Conservation (phyloP, 768 basidiomycete species). For the Lyophyllum semitale region DNA sequence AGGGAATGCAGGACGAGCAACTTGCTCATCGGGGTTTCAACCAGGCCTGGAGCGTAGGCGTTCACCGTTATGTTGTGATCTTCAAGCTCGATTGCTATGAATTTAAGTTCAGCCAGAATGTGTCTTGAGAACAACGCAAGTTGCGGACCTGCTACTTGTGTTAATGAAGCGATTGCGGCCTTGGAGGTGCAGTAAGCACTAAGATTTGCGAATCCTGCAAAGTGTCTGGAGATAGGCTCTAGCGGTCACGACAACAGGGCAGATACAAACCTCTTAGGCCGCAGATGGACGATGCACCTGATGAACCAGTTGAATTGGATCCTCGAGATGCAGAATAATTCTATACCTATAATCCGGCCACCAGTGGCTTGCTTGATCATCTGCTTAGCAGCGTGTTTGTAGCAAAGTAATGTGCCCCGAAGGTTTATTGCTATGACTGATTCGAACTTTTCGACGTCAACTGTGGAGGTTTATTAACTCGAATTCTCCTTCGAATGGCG, state of each 20-base stretch:
- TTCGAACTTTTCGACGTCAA: constrained; percentile 13
- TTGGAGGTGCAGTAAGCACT: constrained; percentile 46
- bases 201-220: background rate
- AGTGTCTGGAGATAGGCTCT: background rate
- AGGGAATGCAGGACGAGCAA: background rate
- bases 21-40: constrained; percentile 27
- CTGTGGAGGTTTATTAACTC: background rate
- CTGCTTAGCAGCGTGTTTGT: constrained; percentile 14
- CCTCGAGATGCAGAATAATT: background rate
- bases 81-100: constrained; percentile 23
- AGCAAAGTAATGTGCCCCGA: constrained; percentile 8
- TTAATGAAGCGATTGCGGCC: constrained; percentile 27
- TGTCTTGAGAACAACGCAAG: constrained; percentile 4
- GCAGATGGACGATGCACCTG: constrained; percentile 5
- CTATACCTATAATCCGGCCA: constrained; percentile 12
- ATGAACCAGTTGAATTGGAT: background rate
- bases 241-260: background rate
- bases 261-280: background rate
- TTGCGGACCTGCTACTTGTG: constrained; percentile 8
- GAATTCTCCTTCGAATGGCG: background rate
- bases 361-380: constrained; percentile 15
- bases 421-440: constrained; percentile 2
- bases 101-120: background rate
- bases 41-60: constrained; percentile 31
- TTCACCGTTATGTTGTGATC: constrained; percentile 33